phyloP scores from a whole-genome alignment of 768 basidiomycete genomes.

The Agrocybe pediades region DNA sequence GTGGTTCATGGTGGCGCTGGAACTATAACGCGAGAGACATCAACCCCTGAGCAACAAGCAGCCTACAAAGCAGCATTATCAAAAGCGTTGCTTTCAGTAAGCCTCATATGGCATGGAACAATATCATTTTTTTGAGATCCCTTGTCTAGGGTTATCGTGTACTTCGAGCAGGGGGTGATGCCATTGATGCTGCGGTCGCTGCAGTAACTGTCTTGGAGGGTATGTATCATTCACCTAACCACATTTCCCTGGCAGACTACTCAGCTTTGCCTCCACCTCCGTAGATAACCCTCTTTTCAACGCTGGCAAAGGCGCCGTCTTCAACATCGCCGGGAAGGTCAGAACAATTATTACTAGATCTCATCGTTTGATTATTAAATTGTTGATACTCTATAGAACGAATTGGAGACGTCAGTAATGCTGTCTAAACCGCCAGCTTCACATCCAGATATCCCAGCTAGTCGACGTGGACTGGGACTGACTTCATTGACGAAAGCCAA shows the following conservation, averaged over 20 bases:
- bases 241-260: background rate
- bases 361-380: background rate
- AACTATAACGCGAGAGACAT: conserved; percentile 56
- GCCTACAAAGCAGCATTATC: conserved; percentile 58
- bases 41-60: conserved; percentile 62
- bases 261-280: background rate
- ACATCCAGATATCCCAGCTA: conserved; percentile 56
- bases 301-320: conserved; percentile 79
- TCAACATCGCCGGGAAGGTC: conserved; percentile 80
- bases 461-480: conserved; percentile 63
- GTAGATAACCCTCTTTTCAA: conserved; percentile 81
- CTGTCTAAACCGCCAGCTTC: conserved; percentile 74
- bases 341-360: conserved; percentile 7
- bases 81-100: conserved; percentile 51
- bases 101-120: background rate
- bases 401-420: conserved; percentile 83
- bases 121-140: background rate
- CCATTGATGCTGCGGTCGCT: conserved; percentile 80
- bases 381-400: conserved; percentile 53
- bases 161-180: conserved; percentile 70
- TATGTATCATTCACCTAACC: conserved; percentile 18
- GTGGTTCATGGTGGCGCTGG: conserved; percentile 85
- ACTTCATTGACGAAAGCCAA: conserved; percentile 67
- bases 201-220: conserved; percentile 78
- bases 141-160: conserved; percentile 62